A percentile compares a stretch with the other conserved stretches of the same genome.
Evolutionary conservation across 2,329 filamentous ascomycete species (phyloP).

Genomic region (Colletotrichum sp.): DNA sequence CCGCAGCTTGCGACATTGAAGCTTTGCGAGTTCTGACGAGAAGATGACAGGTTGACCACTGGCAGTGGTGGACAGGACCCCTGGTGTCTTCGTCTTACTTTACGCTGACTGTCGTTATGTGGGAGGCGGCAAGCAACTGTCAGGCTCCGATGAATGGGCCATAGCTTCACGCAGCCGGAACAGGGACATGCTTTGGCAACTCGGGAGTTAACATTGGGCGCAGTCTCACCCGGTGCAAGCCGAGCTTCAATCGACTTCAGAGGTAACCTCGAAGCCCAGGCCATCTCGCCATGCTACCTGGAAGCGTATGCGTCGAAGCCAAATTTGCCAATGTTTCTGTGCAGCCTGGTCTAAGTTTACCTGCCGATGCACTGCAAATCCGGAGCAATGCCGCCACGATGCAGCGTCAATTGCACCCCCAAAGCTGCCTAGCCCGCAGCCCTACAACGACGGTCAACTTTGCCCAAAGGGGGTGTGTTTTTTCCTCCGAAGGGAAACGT

Average conservation of each 20-base stretch:
- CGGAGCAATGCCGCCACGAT: neutral
- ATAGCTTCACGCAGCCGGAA: constrained; percentile 13
- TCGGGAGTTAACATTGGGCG: neutral
- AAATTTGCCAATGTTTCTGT: neutral
- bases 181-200: neutral
- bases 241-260: neutral
- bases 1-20: neutral
- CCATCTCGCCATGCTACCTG: neutral
- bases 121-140: neutral
- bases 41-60: neutral
- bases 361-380: constrained; percentile 9
- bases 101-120: neutral
- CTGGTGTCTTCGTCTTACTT: neutral
- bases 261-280: neutral
- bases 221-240: neutral
- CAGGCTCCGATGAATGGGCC: neutral
- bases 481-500: neutral
- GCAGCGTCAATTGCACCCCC: neutral
- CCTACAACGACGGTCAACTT: neutral
- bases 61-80: neutral
- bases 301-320: neutral
- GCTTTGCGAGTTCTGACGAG: neutral
- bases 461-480: neutral
- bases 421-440: neutral
- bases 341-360: neutral